phyloP scores from a whole-genome alignment of 176 grass and related monocot genomes.

The Stipa capillata region DNA sequence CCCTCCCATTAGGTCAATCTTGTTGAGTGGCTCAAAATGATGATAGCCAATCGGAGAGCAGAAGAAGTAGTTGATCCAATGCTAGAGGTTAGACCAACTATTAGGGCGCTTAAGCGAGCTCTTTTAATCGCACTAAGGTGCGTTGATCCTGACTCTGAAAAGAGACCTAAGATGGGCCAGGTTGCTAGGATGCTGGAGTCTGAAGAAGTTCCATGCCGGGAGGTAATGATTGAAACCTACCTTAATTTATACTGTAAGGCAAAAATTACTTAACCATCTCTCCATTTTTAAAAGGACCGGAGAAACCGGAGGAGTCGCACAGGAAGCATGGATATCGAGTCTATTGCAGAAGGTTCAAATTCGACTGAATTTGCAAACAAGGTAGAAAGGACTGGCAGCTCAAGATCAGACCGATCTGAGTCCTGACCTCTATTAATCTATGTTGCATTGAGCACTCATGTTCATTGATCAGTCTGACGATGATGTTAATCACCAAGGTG shows the following conservation, averaged over 20 bases:
- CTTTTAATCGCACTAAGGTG: conserved; percentile 65
- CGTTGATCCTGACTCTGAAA: conserved; percentile 77
- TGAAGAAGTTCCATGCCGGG: conserved; percentile 68
- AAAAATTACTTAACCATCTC: not conserved
- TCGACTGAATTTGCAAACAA: conserved; percentile 49
- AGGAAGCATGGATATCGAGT: conserved; percentile 60
- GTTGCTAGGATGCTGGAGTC: conserved; percentile 79
- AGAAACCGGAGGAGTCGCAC: conserved; percentile 58
- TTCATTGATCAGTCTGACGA: not conserved
- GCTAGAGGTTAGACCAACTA: conserved; percentile 45
- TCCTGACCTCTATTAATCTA: not conserved
- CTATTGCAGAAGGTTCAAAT: conserved; percentile 43
- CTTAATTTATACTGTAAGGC: not conserved
- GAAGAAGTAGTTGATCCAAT: conserved; percentile 75
- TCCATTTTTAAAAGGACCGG: conserved; percentile 34
- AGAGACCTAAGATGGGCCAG: conserved; percentile 84
- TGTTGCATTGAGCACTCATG: not conserved
- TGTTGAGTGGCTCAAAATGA: conserved; percentile 87
- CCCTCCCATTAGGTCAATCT: conserved; percentile 57
- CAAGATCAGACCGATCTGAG: conserved; percentile 37
- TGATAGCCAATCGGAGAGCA: conserved; percentile 63
- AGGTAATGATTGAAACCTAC: conserved; percentile 38
- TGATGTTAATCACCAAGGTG: conserved; percentile 14
- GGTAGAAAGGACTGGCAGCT: conserved; percentile 39
- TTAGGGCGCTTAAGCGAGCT: conserved; percentile 52